These are phyloP conservation scores for Tylopilus subfusipes DNA, from an alignment of 768 basidiomycete genomes.

Conservation along the genomic window DNA sequence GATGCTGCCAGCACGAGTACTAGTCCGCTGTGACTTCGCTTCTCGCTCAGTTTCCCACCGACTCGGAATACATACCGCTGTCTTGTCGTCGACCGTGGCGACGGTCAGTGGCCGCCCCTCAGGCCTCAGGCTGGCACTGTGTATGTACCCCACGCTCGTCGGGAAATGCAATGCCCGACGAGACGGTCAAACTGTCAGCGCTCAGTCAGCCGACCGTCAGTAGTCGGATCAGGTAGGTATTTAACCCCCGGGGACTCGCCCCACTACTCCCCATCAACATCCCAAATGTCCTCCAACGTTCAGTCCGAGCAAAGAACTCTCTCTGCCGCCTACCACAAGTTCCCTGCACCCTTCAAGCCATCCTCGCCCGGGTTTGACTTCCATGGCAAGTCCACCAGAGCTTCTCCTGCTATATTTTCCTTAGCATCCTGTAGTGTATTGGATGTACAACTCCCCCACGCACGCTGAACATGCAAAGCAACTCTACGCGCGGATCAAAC, in stretches of 20 bases:
- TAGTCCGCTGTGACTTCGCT: too few species aligned
- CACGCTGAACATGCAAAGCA: constrained; percentile 49
- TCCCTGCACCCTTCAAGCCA: constrained; percentile 51
- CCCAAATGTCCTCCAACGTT: not conserved
- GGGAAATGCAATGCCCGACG: not conserved
- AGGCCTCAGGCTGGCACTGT: too few species aligned
- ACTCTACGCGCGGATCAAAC: constrained; percentile 54
- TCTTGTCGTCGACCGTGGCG: too few species aligned
- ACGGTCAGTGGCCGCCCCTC: too few species aligned
- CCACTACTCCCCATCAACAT: too few species aligned
- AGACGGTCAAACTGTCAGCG: too few species aligned
- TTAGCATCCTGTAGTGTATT: constrained; percentile 49
- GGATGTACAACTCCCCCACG: constrained; percentile 43
- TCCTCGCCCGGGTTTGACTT: constrained; percentile 68
- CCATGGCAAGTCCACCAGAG: constrained; percentile 46
- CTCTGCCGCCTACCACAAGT: constrained; percentile 52
- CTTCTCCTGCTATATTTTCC: not conserved
- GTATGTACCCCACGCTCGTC: too few species aligned
- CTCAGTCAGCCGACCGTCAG: not conserved
- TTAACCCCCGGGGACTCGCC: too few species aligned
- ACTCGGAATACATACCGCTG: too few species aligned
- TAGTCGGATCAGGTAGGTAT: not conserved
- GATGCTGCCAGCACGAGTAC: too few species aligned
- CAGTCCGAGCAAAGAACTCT: too few species aligned
- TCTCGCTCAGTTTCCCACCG: too few species aligned